Evolutionary conservation across 345 rosid species (phyloP).

Genomic region (Acer yangbiense): DNA sequence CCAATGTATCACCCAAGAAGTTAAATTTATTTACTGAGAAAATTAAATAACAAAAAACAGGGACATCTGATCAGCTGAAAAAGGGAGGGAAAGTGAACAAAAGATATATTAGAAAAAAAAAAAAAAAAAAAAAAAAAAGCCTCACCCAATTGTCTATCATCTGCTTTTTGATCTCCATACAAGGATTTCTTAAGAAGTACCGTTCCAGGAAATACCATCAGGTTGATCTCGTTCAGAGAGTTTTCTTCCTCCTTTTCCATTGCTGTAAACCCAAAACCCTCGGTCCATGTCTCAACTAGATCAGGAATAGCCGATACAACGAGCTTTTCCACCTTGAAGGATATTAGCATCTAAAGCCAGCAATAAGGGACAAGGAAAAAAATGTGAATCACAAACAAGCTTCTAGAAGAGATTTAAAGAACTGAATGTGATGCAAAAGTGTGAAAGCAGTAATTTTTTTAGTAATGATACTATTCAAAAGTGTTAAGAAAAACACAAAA

Average conservation of each 20-base stretch:
- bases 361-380: constrained; percentile 13
- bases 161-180: constrained; percentile 29
- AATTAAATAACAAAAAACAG: constrained; percentile 1
- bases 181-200: constrained; percentile 66
- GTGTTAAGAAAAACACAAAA: neutral
- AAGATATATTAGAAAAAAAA: neutral
- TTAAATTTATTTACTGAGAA: constrained; percentile 5
- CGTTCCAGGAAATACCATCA: constrained; percentile 91
- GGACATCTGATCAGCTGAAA: neutral
- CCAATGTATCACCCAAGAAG: neutral
- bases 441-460: too few relatives aligned
- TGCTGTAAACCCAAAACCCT: constrained; percentile 74
- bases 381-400: neutral
- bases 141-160: constrained; percentile 42
- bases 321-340: constrained; percentile 80
- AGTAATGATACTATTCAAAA: neutral
- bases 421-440: neutral
- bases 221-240: constrained; percentile 58
- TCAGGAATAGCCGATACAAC: constrained; percentile 88
- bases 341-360: constrained; percentile 62
- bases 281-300: constrained; percentile 81
- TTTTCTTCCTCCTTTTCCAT: constrained; percentile 61
- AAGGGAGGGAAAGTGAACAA: neutral
- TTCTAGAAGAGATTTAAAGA: neutral
- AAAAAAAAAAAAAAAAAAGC: neutral